A percentile compares a stretch with the other conserved stretches of the same genome.
phyloP scores from a whole-genome alignment of 2,329 filamentous ascomycete species.

The Diaporthe batatas region DNA sequence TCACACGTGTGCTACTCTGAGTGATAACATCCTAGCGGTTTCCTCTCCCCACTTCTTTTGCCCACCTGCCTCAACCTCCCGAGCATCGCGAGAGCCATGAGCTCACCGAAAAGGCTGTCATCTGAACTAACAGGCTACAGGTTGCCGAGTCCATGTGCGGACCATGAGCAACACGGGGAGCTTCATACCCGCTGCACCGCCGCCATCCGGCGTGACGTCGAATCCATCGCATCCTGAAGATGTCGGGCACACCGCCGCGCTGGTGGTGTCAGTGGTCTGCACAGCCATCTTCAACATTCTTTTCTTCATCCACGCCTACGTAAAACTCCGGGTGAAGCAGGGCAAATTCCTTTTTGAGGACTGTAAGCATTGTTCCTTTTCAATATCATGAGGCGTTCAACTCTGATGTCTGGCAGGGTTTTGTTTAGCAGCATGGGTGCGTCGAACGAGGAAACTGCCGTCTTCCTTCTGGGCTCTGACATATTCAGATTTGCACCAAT shows the following conservation, averaged over 20 bases:
- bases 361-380: neutral
- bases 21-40: slow-evolving; percentile 8
- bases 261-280: slow-evolving; percentile 4
- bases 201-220: slow-evolving; percentile 5
- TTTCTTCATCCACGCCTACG: slow-evolving; percentile 25
- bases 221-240: neutral
- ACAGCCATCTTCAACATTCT: slow-evolving; percentile 11
- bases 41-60: slow-evolving; percentile 15
- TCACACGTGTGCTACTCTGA: neutral
- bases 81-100: slow-evolving; percentile 10
- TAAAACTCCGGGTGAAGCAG: slow-evolving; percentile 11
- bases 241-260: slow-evolving; percentile 3
- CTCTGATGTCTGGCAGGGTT: slow-evolving; percentile 26
- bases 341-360: slow-evolving; percentile 25
- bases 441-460: neutral
- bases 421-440: slow-evolving; percentile 37
- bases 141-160: slow-evolving; percentile 10
- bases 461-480: neutral
- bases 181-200: slow-evolving; percentile 8
- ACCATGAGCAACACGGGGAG: slow-evolving; percentile 14
- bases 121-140: neutral
- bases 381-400: neutral
- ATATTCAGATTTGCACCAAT: slow-evolving; percentile 27
- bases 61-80: neutral
- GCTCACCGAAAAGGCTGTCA: slow-evolving; percentile 2